Evolutionary conservation across 768 basidiomycete species (phyloP).

Genomic region (Boletellus ananas): DNA sequence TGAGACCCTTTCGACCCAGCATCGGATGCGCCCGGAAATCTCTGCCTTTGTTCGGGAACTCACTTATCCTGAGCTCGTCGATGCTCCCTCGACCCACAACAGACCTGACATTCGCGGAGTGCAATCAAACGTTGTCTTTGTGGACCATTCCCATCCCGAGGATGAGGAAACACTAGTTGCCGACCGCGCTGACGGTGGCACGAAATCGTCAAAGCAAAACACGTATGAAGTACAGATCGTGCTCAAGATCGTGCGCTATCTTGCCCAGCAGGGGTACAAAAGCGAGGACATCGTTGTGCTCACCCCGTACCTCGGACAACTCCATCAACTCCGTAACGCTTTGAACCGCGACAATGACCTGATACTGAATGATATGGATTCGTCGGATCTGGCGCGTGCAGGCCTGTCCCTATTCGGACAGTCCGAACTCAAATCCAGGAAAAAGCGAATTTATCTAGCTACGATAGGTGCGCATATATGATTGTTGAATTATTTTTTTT

Average conservation of each 20-base stretch:
- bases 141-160: slow-evolving; percentile 55
- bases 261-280: slow-evolving; percentile 64
- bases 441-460: slow-evolving; percentile 47
- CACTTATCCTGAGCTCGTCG: slow-evolving; percentile 64
- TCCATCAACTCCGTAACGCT: slow-evolving; percentile 43
- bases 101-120: slow-evolving; percentile 54
- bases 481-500: too few species aligned
- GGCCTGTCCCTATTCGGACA: slow-evolving; percentile 50
- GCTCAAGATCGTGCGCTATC: slow-evolving; percentile 59
- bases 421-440: slow-evolving; percentile 36
- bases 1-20: slow-evolving; percentile 50
- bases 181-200: slow-evolving; percentile 43
- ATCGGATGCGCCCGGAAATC: slow-evolving; percentile 74
- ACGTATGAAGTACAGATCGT: slow-evolving; percentile 58
- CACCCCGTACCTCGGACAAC: slow-evolving; percentile 68
- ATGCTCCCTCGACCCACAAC: slow-evolving; percentile 45
- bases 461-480: slow-evolving; percentile 52
- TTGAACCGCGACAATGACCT: slow-evolving; percentile 51
- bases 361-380: slow-evolving; percentile 59
- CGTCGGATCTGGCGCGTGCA: slow-evolving; percentile 50
- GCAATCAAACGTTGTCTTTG: slow-evolving; percentile 56
- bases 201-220: slow-evolving; percentile 58
- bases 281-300: slow-evolving; percentile 60
- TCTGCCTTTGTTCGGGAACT: slow-evolving; percentile 56
- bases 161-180: slow-evolving; percentile 39